Percentiles rank a stretch among this genome's conserved stretches.
These are phyloP conservation scores for Amylocystis lapponica DNA, from an alignment of 768 basidiomycete species.

Conservation along the genomic window DNA sequence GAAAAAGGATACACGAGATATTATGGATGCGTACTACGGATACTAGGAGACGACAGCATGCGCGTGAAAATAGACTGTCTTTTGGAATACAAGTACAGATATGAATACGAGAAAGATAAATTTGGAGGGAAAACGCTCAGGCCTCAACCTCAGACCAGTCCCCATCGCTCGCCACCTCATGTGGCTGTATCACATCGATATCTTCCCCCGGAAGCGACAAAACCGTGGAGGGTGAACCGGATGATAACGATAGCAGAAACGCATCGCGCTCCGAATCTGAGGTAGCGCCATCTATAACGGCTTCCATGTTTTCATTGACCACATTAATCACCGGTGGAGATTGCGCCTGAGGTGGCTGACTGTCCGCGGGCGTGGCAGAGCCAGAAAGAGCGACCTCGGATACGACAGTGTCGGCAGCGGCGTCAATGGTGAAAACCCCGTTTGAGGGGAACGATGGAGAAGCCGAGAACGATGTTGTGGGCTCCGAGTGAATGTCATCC, in stretches of 20 bases:
- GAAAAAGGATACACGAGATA: too few species aligned
- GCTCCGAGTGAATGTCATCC: too few species aligned
- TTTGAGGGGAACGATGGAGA: too few species aligned
- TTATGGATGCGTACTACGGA: too few species aligned
- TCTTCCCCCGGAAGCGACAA: neutral
- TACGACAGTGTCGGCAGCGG: too few species aligned
- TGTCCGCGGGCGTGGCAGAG: neutral
- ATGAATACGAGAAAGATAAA: too few species aligned
- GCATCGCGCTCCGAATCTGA: neutral
- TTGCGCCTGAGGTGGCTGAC: neutral
- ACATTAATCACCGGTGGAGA: neutral
- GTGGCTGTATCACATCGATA: neutral
- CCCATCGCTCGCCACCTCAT: neutral
- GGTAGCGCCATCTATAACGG: neutral
- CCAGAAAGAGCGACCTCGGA: neutral
- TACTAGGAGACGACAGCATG: too few species aligned
- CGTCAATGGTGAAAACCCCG: too few species aligned
- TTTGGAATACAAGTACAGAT: too few species aligned
- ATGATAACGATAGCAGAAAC: neutral
- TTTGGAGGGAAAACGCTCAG: neutral
- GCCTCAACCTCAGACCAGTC: constrained; percentile 1
- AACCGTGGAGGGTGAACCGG: neutral
- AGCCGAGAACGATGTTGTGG: too few species aligned
- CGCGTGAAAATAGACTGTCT: too few species aligned
- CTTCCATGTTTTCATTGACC: neutral